Evolutionary conservation across 2,329 filamentous ascomycete species (phyloP).

Genomic region (Trichoderma aggressivum): DNA sequence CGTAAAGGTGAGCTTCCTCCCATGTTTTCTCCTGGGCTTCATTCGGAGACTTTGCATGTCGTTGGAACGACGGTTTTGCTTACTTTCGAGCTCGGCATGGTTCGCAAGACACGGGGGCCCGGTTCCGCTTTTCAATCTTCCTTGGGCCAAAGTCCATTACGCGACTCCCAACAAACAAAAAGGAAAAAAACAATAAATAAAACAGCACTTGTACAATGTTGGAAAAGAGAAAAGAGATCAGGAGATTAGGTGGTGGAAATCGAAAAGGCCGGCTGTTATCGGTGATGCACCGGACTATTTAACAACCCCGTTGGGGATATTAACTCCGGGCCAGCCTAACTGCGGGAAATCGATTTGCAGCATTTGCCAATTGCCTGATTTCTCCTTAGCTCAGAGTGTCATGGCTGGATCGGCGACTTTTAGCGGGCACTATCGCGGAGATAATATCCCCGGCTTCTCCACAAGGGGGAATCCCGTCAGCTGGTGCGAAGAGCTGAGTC

Average conservation of each 20-base stretch:
- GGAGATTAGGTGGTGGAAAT: not conserved
- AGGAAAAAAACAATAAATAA: not conserved
- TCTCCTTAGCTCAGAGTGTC: not conserved
- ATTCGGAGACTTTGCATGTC: not conserved
- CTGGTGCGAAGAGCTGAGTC: not conserved
- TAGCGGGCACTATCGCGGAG: not conserved
- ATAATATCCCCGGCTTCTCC: not conserved
- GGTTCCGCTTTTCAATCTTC: constrained; percentile 10
- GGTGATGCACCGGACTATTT: not conserved
- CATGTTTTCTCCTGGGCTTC: not conserved
- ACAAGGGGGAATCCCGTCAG: not conserved
- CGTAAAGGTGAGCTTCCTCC: not conserved
- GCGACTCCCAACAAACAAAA: not conserved
- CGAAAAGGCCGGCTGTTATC: not conserved
- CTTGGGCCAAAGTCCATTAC: not conserved
- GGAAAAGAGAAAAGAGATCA: not conserved
- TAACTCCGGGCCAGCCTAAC: not conserved
- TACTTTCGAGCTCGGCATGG: constrained; percentile 11
- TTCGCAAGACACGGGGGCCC: constrained; percentile 10
- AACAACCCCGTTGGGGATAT: not conserved
- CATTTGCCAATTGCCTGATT: not conserved
- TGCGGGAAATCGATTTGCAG: not conserved
- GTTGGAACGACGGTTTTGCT: not conserved
- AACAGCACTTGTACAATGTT: not conserved
- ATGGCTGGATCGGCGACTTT: not conserved